Evolutionary conservation across 202 grass and related monocot genomes (phyloP).

Genomic region (Carex arenaria): DNA sequence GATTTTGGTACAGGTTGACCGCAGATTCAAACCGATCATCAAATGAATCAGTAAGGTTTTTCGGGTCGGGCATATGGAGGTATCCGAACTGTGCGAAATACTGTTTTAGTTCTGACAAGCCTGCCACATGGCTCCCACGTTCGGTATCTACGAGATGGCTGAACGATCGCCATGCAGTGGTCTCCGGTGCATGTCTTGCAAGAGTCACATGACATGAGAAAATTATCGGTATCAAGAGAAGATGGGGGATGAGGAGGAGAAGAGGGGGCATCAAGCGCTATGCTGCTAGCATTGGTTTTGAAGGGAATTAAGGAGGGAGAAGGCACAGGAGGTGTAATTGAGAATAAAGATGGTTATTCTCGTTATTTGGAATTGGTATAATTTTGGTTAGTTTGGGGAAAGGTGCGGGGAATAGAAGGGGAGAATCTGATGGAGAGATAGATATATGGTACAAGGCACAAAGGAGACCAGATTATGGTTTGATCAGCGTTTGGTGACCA

Average conservation of each 20-base stretch:
- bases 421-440: not conserved
- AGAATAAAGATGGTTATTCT: conserved; percentile 20
- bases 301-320: conserved; percentile 2
- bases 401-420: not conserved
- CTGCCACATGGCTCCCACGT: conserved; percentile 48
- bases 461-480: conserved; percentile 7
- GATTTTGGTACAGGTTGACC: conserved; percentile 54
- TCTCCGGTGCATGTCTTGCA: not conserved
- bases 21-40: conserved; percentile 66
- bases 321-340: not conserved
- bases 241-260: not conserved
- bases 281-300: not conserved
- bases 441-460: conserved; percentile 8
- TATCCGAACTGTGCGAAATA: conserved; percentile 80
- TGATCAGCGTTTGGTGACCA: conserved; percentile 26
- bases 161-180: conserved; percentile 39
- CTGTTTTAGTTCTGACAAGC: conserved; percentile 53
- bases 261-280: conserved; percentile 13
- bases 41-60: conserved; percentile 44
- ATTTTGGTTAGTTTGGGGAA: conserved; percentile 23
- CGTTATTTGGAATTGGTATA: conserved; percentile 15
- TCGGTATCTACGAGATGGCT: conserved; percentile 40
- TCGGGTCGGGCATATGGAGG: conserved; percentile 17
- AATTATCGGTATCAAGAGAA: not conserved
- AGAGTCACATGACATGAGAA: conserved; percentile 16